These are phyloP conservation scores for Hirsutella rhossiliensis DNA, from an alignment of 2,329 filamentous ascomycete species.

Conservation along the genomic window DNA sequence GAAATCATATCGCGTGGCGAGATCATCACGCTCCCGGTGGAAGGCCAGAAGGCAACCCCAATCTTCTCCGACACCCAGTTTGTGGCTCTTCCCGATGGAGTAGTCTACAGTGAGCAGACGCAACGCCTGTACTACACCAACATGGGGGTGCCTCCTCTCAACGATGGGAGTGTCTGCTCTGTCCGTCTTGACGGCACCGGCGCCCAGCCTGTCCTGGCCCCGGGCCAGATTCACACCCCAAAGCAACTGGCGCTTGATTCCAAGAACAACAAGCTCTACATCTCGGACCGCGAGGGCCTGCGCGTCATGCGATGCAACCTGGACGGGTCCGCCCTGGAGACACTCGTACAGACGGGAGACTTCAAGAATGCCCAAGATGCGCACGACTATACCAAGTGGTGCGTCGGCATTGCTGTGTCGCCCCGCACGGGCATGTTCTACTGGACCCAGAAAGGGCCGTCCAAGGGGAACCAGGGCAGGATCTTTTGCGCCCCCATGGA, in stretches of 20 bases:
- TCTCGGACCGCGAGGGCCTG: constrained; percentile 31
- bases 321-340: constrained; percentile 25
- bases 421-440: constrained; percentile 31
- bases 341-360: constrained; percentile 25
- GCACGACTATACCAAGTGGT: constrained; percentile 30
- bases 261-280: constrained; percentile 22
- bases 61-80: no score
- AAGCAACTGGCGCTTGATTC: constrained; percentile 27
- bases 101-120: no score
- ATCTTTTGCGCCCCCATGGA: constrained; percentile 37
- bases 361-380: constrained; percentile 9
- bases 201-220: constrained; percentile 26
- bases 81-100: no score
- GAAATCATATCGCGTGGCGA: no score
- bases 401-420: constrained; percentile 41
- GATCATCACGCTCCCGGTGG: no score
- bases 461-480: constrained; percentile 36
- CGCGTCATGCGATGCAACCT: constrained; percentile 24
- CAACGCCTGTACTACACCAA: constrained; percentile 38
- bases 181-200: constrained; percentile 37
- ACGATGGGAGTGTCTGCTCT: constrained; percentile 30
- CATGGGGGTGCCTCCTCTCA: constrained; percentile 28
- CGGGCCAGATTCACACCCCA: constrained; percentile 35
- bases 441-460: constrained; percentile 48
- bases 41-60: no score